Base-by-base conservation (phyloP, 768 basidiomycete species). In the Collybia mongolica region DNA sequence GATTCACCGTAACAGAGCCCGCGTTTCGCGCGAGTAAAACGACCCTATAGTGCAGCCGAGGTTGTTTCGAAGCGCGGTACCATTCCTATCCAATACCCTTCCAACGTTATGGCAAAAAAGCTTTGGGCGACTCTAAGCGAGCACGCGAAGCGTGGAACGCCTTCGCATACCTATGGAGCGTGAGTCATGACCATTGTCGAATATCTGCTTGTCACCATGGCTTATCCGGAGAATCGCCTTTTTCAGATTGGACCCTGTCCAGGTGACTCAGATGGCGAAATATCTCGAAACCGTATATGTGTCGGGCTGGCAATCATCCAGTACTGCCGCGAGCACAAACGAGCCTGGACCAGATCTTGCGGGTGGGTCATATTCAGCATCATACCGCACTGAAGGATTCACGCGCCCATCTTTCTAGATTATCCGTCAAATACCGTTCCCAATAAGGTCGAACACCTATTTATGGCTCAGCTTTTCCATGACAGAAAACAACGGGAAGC, bases 341-440 rank as follows among this genome's bases (percentile, higher is more conserved):
- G 97, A 99, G 70, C 97, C 97, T 19, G 97, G 97, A 28, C 97
- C 97, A 11, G 96, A 98, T 80, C 89, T 98, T 60, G 96, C 96
- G 55, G 94, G 93, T 90, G 58, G 57, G 76, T 63, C 15, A 17
- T n/a, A 20, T 20, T 19, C 28, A 24, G n/a, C 18, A 42, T 40
- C 4, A 6, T 36, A 17, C 20, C 22, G 23, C 12, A 45, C 15
- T 26, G 14, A 19, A 47, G n/a, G n/a, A 35, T 20, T 29, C 28
- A 44, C 14, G 26, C 22, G 37, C 7, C 44, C 32, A 9, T 9
- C n/a, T n/a, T 3, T 6, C 46, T 29, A 93, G 95, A 98, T 68
- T 98, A 98, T 72, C 97, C 97, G 1, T 96, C 90, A 44, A 98
- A 98, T 76, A 98, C 97, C 18, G 96, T 98, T 1, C 97, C 97